Evolutionary conservation across 2,329 filamentous ascomycete species (phyloP).

Genomic region (Venturiaceae sp.): DNA sequence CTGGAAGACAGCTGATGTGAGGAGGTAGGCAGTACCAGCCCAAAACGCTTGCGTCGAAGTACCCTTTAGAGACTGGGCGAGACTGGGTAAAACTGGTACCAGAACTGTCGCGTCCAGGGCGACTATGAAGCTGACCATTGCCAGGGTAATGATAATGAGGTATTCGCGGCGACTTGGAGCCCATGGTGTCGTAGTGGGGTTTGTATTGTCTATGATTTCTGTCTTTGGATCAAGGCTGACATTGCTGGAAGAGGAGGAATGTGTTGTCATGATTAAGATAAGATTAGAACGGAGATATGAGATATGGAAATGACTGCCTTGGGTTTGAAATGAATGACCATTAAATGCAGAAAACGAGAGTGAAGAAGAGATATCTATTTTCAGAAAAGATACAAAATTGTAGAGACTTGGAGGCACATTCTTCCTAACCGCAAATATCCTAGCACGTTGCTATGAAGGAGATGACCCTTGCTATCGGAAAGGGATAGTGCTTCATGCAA

Average conservation of each 20-base stretch:
- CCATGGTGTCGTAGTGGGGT: not conserved
- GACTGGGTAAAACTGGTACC: not conserved
- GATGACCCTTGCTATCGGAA: too few species aligned
- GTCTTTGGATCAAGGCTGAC: not conserved
- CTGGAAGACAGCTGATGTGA: constrained; percentile 54
- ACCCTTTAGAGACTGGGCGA: constrained; percentile 27
- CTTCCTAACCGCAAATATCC: too few species aligned
- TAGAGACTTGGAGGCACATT: too few species aligned
- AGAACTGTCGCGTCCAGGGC: constrained; percentile 6
- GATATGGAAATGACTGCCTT: not conserved
- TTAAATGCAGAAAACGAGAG: too few species aligned
- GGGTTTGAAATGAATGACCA: not conserved
- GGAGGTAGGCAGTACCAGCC: constrained; percentile 62
- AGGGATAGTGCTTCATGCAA: too few species aligned
- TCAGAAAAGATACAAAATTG: too few species aligned
- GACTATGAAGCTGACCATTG: constrained; percentile 3
- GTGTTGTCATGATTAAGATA: not conserved
- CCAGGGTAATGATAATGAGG: constrained; percentile 1
- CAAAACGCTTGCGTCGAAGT: constrained; percentile 57
- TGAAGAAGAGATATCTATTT: too few species aligned
- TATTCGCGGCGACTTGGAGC: not conserved
- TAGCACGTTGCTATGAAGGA: too few species aligned
- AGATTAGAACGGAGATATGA: not conserved
- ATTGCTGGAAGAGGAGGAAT: not conserved
- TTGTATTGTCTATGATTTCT: not conserved